These are phyloP conservation scores for Solanum verrucosum DNA, from an alignment of 257 asterid genomes.

Conservation along the genomic window DNA sequence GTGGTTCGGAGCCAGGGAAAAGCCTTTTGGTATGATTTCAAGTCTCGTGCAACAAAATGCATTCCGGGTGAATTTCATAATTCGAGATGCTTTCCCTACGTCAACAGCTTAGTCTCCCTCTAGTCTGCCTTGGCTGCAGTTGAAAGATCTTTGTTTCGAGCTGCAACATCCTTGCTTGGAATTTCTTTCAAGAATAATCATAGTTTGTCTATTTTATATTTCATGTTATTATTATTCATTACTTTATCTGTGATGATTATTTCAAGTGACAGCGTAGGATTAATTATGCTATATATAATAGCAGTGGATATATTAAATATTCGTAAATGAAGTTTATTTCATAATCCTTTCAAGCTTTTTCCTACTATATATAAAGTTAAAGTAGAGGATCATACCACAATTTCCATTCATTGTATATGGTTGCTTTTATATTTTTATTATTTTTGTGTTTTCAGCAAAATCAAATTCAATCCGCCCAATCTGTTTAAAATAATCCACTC, in stretches of 20 bases:
- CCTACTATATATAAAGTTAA: too few relatives aligned
- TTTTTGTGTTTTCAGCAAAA: neutral
- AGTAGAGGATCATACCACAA: neutral
- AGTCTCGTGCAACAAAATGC: slow-evolving; percentile 16
- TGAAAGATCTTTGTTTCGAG: neutral
- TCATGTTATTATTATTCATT: neutral
- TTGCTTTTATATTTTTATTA: too few relatives aligned
- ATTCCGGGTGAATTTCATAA: neutral
- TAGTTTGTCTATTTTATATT: neutral
- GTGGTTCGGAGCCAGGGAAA: slow-evolving; percentile 2
- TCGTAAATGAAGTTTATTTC: neutral
- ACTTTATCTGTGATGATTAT: neutral
- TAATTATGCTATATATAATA: neutral
- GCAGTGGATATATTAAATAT: neutral
- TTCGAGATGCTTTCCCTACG: slow-evolving; percentile 23
- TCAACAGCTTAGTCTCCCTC: slow-evolving; percentile 35
- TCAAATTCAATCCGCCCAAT: too few relatives aligned
- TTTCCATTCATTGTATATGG: neutral
- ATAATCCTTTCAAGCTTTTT: neutral
- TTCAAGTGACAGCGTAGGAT: neutral
- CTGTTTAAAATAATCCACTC: rapidly evolving
- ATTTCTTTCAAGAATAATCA: neutral
- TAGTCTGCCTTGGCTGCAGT: neutral
- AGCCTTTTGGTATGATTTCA: slow-evolving; percentile 6
- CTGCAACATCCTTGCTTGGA: neutral